Evolutionary conservation across 192 early-diverging fungal species (phyloP).

Genomic region (Funneliformis geosporum): DNA sequence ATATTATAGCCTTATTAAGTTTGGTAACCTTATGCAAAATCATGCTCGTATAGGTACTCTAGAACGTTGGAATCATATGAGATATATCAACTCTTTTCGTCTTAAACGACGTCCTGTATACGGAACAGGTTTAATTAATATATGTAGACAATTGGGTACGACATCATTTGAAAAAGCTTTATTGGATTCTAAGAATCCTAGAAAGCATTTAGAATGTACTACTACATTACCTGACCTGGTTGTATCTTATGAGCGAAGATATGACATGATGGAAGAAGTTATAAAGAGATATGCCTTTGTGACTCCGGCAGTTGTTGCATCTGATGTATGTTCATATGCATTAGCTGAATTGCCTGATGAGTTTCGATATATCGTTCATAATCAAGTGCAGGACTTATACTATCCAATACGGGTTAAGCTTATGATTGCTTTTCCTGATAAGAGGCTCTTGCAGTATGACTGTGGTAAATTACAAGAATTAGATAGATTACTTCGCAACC

Average conservation of each 20-base stretch:
- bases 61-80: conserved; percentile 47
- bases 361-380: conserved; percentile 21
- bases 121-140: conserved; percentile 43
- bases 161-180: conserved; percentile 14
- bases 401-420: conserved; percentile 62
- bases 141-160: conserved; percentile 35
- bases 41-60: conserved; percentile 27
- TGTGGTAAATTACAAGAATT: conserved; percentile 76
- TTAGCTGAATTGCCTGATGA: conserved; percentile 32
- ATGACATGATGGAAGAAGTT: conserved; percentile 41
- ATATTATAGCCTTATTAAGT: conserved; percentile 49
- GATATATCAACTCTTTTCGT: conserved; percentile 48
- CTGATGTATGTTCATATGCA: conserved; percentile 29
- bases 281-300: conserved; percentile 63
- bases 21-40: conserved; percentile 39
- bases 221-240: conserved; percentile 40
- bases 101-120: conserved; percentile 43
- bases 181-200: conserved; percentile 39
- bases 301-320: conserved; percentile 53
- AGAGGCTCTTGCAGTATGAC: conserved; percentile 79
- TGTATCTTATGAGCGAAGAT: conserved; percentile 41
- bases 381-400: conserved; percentile 52
- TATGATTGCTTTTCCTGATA: conserved; percentile 82
- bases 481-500: conserved; percentile 52
- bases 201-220: conserved; percentile 37